Base-by-base conservation (phyloP, 768 basidiomycete genomes). In the Boletus edulis region DNA sequence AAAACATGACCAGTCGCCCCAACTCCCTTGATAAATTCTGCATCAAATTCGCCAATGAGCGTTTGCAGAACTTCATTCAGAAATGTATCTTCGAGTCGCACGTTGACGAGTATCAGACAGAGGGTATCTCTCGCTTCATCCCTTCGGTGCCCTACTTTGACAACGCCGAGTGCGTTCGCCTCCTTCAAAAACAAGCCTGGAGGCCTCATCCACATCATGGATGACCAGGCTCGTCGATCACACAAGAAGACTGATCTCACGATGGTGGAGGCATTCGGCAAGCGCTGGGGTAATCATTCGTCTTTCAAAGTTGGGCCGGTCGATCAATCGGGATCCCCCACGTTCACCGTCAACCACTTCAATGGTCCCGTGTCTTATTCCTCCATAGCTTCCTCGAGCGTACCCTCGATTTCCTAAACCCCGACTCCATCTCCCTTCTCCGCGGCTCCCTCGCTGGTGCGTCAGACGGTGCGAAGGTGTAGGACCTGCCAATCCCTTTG, bases 21-120 rank as follows among this genome's bases (percentile, higher is more conserved):
- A 98, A 99, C 72, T 94, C 94, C 7, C 83, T 99, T 46, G 94
- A 99, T 68, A 94, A 98, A 59, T 94, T 98, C 70, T 91, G 90
- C 71, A 81, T 98, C 77, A 99, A 98, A 73, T 95, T 93, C 63
- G 94, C 95, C 55, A 94, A 94, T 63, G 97, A 99, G 68, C 86
- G 92, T 2, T 70, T 98, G 17, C 93, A 95, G 49, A 78, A 84
- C 60, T 97, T 89, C 77, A 78, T 88, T 9, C 86, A 94, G 68
- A 85, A 45, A 3, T 22, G n/a, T 0, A 38, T 52, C 35, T 95
- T 94, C 69, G 92, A 94, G 70, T 77, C 77, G 8, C 86, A 93
- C 58, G 82, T 87, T 17, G 83, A 82, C 52, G 94, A 98, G 70
- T 95, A 95, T 73, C 81, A 78, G 56, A 78, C 81, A 29, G 94